Conservation (phyloP, 352 stramenopile genomes). For the Globisporangium paroecandrum region DNA sequence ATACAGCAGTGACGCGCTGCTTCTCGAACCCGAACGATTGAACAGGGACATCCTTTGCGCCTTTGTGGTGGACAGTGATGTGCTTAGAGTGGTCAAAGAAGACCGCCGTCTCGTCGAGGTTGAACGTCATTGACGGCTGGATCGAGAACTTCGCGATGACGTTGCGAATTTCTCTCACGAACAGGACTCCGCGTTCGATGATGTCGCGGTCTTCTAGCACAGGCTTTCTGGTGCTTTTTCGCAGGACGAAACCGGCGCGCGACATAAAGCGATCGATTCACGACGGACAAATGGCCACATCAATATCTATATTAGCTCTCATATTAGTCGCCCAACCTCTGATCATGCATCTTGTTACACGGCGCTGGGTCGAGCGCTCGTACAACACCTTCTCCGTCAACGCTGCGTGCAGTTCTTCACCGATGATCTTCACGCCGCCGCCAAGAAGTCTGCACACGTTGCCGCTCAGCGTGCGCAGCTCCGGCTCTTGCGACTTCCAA, state of each 20-base stretch:
- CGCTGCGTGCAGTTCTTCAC: background rate
- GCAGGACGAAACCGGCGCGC: background rate
- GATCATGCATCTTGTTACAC: background rate
- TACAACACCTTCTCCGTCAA: background rate
- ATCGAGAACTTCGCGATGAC: constrained; percentile 1
- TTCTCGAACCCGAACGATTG: constrained; percentile 4
- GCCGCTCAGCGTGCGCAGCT: constrained; percentile 2
- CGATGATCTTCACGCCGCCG: background rate
- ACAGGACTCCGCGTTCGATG: background rate
- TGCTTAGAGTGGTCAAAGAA: constrained; percentile 4
- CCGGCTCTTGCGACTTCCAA: background rate
- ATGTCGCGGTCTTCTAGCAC: background rate
- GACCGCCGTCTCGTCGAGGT: constrained; percentile 1
- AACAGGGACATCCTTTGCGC: background rate
- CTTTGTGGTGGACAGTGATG: background rate
- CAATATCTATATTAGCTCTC: background rate
- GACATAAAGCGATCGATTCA: background rate
- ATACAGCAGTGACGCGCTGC: constrained; percentile 1
- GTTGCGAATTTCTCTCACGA: background rate
- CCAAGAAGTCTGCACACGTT: background rate
- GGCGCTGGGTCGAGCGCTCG: background rate
- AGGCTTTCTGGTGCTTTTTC: background rate
- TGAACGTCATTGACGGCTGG: background rate
- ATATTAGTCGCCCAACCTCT: background rate
- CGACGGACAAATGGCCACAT: constrained; percentile 1